Evolutionary conservation across 495 filamentous ascomycete genomes (phyloP), one percentile per base, ranked within the genome.

Genomic region (Chaetomium tenue): DNA sequence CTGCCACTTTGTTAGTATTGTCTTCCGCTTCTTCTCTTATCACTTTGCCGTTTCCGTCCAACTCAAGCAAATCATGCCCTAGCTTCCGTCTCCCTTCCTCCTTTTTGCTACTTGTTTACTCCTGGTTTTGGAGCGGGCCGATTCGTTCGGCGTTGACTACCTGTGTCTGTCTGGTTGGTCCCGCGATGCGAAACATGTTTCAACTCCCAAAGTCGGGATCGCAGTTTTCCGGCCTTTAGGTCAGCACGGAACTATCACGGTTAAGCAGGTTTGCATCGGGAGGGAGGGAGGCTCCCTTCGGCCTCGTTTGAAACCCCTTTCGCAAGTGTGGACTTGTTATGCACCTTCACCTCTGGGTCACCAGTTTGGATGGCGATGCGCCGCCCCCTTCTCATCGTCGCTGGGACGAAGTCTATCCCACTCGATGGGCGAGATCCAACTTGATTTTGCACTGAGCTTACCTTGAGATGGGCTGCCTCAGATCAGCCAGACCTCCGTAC

Each of bases 181-280:
- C 57, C 28, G 23, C 42, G 37, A 63, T 28, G n/a, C 68, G 58
- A 70, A 70, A 65, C 62, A 65, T 63, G 68, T 70, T 67, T 64
- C 68, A 62, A 60, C 53, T 50, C 44, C 18, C 59, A 22, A 39
- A 47, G 40, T 13, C 58, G 40, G 33, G 28, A 44, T 23, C 28
- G 20, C 12, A 2, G 7, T 2, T 13, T 52, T 39, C 33, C 30
- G 54, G 28, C 22, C 25, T 28, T 26, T 0, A 5, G 11, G 9
- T 9, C 8, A 37, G 22, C 39, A 46, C 55, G 37, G 55, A 46
- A 23, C 5, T 1, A 26, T n/a, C 37, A 39, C 25, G 8, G 57
- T 18, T 23, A 16, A 37, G 18, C 7, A 0, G 2, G 16, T 15
- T 20, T 42, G 53, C 23, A n/a, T 23, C 12, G 7, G 1, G 28